These are phyloP conservation scores for Aulographum hederae DNA, from an alignment of 2,329 filamentous ascomycete genomes.

Conservation along the genomic window DNA sequence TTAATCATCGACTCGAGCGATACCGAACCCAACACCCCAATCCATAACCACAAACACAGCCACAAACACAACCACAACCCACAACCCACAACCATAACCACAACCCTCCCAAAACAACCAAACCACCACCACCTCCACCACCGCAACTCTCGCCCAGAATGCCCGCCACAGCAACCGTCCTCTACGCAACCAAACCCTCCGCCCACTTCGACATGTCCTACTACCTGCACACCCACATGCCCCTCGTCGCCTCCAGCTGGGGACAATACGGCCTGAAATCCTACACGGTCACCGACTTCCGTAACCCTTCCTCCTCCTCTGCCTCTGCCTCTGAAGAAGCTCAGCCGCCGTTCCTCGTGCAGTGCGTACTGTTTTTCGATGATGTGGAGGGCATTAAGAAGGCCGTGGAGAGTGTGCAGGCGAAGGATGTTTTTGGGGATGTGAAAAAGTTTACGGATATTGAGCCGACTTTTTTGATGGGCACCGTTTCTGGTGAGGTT, in stretches of 20 bases:
- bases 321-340: too few relatives aligned
- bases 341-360: slow-evolving; percentile 11
- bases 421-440: slow-evolving; percentile 18
- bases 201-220: slow-evolving; percentile 32
- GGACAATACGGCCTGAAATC: slow-evolving; percentile 18
- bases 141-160: too few relatives aligned
- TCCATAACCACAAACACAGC: too few relatives aligned
- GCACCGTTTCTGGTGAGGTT: too few relatives aligned
- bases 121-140: too few relatives aligned
- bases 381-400: slow-evolving; percentile 10
- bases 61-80: too few relatives aligned
- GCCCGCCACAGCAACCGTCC: too few relatives aligned
- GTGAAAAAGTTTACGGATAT: slow-evolving; percentile 18
- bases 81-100: too few relatives aligned
- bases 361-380: slow-evolving; percentile 11
- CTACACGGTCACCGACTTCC: not conserved
- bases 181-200: slow-evolving; percentile 17
- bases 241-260: slow-evolving; percentile 23
- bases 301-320: slow-evolving; percentile 1
- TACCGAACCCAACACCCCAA: too few relatives aligned
- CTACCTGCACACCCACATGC: slow-evolving; percentile 29
- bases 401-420: slow-evolving; percentile 7
- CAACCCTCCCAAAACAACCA: too few relatives aligned
- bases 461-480: slow-evolving; percentile 13
- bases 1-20: too few relatives aligned